Evolutionary conservation across 441 rosid genomes (phyloP).

Genomic region (Bocquillonia castaneifolia): DNA sequence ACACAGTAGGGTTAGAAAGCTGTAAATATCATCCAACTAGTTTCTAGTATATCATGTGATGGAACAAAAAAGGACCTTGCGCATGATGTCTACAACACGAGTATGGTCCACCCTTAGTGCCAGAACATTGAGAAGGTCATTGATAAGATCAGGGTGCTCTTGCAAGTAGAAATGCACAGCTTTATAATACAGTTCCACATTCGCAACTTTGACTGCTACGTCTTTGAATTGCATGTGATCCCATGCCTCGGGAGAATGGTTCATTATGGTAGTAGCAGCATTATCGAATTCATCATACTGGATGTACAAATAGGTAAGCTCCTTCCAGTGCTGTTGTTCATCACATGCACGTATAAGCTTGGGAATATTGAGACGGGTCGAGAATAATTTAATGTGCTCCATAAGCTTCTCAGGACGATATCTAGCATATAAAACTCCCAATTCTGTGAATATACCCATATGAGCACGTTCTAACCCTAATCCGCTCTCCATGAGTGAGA

Average conservation of each 20-base stretch:
- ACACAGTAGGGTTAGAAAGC: slow-evolving; percentile 9
- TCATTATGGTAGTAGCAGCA: slow-evolving; percentile 99
- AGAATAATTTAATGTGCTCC: slow-evolving; percentile 98
- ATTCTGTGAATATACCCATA: slow-evolving; percentile 99
- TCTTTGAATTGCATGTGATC: slow-evolving; percentile 99
- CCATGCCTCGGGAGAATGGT: slow-evolving; percentile 99
- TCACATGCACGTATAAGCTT: slow-evolving; percentile 98
- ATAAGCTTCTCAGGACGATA: slow-evolving; percentile 94
- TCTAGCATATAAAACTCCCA: slow-evolving; percentile 99
- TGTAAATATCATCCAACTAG: background rate
- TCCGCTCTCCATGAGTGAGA: slow-evolving; percentile 99
- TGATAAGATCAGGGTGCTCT: slow-evolving; percentile 96
- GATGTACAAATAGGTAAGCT: slow-evolving; percentile 84
- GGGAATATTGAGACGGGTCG: slow-evolving; percentile 97
- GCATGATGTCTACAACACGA: slow-evolving; percentile 97
- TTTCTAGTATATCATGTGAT: background rate
- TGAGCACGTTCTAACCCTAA: slow-evolving; percentile 98
- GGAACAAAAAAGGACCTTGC: slow-evolving; percentile 55
- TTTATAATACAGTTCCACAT: slow-evolving; percentile 93
- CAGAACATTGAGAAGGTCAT: slow-evolving; percentile 88
- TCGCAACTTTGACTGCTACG: slow-evolving; percentile 86
- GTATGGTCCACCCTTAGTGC: slow-evolving; percentile 95
- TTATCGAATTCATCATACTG: slow-evolving; percentile 96
- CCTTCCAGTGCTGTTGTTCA: slow-evolving; percentile 98
- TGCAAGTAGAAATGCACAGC: slow-evolving; percentile 98